Evolutionary conservation across 2,329 filamentous ascomycete species (phyloP).

Genomic region (Zasmidium citrigriseum): DNA sequence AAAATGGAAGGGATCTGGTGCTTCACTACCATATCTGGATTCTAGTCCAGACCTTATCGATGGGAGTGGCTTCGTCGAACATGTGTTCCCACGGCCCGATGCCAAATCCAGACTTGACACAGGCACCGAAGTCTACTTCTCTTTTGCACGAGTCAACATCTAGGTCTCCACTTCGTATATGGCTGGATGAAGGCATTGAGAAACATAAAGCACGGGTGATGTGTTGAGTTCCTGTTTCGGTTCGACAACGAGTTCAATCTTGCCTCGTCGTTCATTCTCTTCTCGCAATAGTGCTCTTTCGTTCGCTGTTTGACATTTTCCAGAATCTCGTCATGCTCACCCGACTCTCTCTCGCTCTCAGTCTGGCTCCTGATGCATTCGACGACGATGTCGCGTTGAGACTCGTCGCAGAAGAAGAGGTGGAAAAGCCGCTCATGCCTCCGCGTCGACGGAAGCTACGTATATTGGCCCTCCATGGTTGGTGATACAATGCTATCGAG

Average conservation of each 20-base stretch:
- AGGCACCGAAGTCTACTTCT: background rate
- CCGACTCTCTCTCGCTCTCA: background rate
- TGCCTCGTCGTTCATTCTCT: background rate
- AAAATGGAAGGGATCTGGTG: too few relatives aligned
- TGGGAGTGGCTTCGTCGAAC: background rate
- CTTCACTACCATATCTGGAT: too few relatives aligned
- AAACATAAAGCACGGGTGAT: background rate
- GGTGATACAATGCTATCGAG: background rate
- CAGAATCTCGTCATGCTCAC: background rate
- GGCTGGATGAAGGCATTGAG: background rate
- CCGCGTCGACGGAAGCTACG: constrained; percentile 3
- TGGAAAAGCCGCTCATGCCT: background rate
- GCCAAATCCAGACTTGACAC: background rate
- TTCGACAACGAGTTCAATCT: too few relatives aligned
- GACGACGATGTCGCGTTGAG: background rate
- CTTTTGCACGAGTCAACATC: background rate
- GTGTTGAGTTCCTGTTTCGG: too few relatives aligned
- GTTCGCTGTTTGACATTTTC: background rate
- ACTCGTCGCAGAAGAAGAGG: background rate
- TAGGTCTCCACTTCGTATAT: background rate
- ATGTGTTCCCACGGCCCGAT: background rate
- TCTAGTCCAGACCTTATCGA: background rate
- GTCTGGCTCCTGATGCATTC: background rate
- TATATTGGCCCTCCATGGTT: constrained; percentile 9
- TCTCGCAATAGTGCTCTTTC: background rate